Conservation (phyloP, 306 rosid species). For the Ormosia emarginata region DNA sequence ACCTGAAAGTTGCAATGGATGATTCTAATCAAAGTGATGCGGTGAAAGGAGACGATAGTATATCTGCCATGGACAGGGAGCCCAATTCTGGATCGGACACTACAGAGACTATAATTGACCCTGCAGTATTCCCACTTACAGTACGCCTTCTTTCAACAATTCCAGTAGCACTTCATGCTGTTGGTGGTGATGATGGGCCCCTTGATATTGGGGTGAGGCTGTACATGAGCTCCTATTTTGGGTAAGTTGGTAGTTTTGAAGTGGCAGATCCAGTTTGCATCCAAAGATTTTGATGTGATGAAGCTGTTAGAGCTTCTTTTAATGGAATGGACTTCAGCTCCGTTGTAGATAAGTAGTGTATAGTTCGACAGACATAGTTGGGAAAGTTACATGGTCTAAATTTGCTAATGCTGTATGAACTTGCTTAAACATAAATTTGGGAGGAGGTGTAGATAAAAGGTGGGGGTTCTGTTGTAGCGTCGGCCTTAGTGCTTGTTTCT, state of each 20-base stretch:
- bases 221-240: slow-evolving; percentile 70
- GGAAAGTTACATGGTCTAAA: slow-evolving; percentile 9
- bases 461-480: slow-evolving; percentile 34
- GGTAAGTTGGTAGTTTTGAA: slow-evolving; percentile 30
- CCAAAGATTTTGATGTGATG: not conserved
- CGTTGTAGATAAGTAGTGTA: slow-evolving; percentile 43
- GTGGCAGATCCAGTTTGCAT: slow-evolving; percentile 2
- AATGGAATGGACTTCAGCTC: slow-evolving; percentile 5
- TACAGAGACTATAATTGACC: slow-evolving; percentile 40
- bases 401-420: slow-evolving; percentile 32
- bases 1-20: slow-evolving; percentile 30
- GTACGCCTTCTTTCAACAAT: slow-evolving; percentile 60
- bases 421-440: slow-evolving; percentile 19
- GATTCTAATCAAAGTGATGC: slow-evolving; percentile 23
- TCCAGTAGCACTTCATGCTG: slow-evolving; percentile 77
- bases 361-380: slow-evolving; percentile 34
- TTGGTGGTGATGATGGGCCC: slow-evolving; percentile 87
- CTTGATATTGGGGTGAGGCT: slow-evolving; percentile 74
- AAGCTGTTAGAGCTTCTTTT: not conserved
- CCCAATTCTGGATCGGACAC: slow-evolving; percentile 13
- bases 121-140: slow-evolving; percentile 66
- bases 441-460: slow-evolving; percentile 30
- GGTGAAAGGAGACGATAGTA: slow-evolving; percentile 15
- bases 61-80: slow-evolving; percentile 12
- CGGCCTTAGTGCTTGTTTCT: slow-evolving; percentile 31